Conservation (phyloP, 805 yeast species). For the Helenozyma baotianmanensis region DNA sequence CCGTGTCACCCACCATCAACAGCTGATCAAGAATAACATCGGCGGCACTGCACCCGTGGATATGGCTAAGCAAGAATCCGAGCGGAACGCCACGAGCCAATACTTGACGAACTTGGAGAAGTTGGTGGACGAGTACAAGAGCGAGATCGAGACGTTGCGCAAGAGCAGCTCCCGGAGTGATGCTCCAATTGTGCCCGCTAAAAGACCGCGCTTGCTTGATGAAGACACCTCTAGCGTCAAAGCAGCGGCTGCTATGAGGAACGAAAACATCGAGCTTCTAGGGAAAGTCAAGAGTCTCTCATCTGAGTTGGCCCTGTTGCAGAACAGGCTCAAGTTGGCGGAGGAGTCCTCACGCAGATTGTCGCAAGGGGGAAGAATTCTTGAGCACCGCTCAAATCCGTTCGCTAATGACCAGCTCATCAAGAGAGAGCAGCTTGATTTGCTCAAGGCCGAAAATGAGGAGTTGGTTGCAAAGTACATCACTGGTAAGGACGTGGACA, state of each 20-base stretch:
- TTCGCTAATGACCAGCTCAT: conserved; percentile 56
- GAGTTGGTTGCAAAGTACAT: conserved; percentile 39
- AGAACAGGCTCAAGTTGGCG: conserved; percentile 29
- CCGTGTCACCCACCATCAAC: conserved; percentile 11
- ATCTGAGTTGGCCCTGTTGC: conserved; percentile 30
- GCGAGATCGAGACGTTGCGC: conserved; percentile 43
- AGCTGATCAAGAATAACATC: neutral
- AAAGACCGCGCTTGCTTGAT: conserved; percentile 24
- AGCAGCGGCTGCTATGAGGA: conserved; percentile 30
- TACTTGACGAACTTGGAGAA: conserved; percentile 40
- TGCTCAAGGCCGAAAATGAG: conserved; percentile 54
- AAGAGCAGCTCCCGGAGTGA: conserved; percentile 12
- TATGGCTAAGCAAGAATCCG: conserved; percentile 7
- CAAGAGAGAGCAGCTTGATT: conserved; percentile 47
- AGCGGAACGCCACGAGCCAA: conserved; percentile 28
- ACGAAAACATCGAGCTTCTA: conserved; percentile 36
- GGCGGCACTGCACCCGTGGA: conserved; percentile 9
- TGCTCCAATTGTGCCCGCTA: conserved; percentile 20
- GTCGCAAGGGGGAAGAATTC: conserved; percentile 34
- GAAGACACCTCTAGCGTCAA: conserved; percentile 9
- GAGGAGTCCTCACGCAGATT: conserved; percentile 16
- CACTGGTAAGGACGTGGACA: conserved; percentile 16
- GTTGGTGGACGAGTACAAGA: conserved; percentile 53
- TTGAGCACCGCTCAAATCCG: conserved; percentile 68
- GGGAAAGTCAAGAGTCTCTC: conserved; percentile 34